Percentiles rank a stretch among this genome's conserved stretches.
These are phyloP conservation scores for Corylus avellana DNA, from an alignment of 306 rosid genomes.

Conservation along the genomic window DNA sequence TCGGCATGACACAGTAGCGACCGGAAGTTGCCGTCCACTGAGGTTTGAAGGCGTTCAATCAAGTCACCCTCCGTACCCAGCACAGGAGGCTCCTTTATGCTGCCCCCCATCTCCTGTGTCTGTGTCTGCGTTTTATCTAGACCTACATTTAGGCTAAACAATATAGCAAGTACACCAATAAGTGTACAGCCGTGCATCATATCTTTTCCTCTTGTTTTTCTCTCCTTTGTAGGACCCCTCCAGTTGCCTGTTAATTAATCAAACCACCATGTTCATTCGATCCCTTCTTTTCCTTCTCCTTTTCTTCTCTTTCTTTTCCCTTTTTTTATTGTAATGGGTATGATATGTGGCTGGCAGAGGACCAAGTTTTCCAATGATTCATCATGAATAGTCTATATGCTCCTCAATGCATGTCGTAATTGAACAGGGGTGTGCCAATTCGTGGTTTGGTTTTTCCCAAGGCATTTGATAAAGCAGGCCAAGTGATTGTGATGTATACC, in stretches of 20 bases:
- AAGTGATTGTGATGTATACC: neutral
- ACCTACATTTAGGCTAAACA: neutral
- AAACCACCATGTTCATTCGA: neutral
- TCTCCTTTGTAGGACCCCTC: conserved; percentile 28
- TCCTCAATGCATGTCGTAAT: neutral
- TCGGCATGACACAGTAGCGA: conserved; percentile 14
- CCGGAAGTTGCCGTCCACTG: neutral
- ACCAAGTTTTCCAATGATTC: neutral
- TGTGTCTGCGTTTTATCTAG: conserved; percentile 9
- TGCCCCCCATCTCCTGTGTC: neutral
- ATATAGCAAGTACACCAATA: neutral
- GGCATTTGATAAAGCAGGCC: neutral
- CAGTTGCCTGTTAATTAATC: neutral
- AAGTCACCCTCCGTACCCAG: conserved; percentile 58
- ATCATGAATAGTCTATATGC: neutral
- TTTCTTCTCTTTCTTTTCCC: neutral
- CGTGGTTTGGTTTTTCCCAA: neutral
- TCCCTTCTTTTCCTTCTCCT: neutral
- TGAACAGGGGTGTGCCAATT: neutral
- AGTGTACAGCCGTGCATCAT: too few relatives aligned
- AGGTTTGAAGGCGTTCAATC: conserved; percentile 51
- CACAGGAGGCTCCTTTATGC: conserved; percentile 12
- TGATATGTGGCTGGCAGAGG: neutral
- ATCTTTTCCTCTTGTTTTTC: conserved; percentile 9
- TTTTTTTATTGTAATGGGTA: neutral